These are phyloP conservation scores for Porogramme epimiltina DNA, from an alignment of 1,284 basidiomycete species.

Conservation along the genomic window DNA sequence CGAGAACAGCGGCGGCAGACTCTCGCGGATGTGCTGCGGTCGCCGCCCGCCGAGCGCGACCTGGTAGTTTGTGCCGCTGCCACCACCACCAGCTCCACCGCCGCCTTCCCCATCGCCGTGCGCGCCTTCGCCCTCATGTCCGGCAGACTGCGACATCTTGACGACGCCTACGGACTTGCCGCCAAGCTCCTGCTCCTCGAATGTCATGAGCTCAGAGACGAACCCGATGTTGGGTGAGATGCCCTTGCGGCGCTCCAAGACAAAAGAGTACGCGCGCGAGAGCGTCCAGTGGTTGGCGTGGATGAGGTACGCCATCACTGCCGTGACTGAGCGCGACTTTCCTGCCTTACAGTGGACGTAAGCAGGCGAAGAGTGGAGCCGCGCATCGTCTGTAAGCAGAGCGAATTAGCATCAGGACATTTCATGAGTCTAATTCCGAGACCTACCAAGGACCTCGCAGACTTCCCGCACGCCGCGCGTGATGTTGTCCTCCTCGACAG, in stretches of 20 bases:
- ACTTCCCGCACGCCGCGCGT: slow-evolving; percentile 82
- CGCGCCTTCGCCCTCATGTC: slow-evolving; percentile 2
- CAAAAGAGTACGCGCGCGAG: slow-evolving; percentile 87
- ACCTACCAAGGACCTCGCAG: slow-evolving; percentile 84
- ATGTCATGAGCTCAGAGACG: slow-evolving; percentile 95
- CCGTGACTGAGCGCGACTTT: slow-evolving; percentile 94
- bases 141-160: slow-evolving; percentile 44
- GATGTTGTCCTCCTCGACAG: slow-evolving; percentile 91
- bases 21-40: slow-evolving; percentile 68
- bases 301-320: slow-evolving; percentile 96
- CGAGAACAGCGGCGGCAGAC: slow-evolving; percentile 64
- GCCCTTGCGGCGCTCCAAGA: slow-evolving; percentile 86
- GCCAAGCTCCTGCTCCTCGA: slow-evolving; percentile 88
- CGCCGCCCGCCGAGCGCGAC: slow-evolving; percentile 50
- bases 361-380: slow-evolving; percentile 82
- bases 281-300: slow-evolving; percentile 96
- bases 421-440: not conserved
- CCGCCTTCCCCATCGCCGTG: slow-evolving; percentile 29
- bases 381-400: slow-evolving; percentile 76
- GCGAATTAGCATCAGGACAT: too few species aligned
- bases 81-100: slow-evolving; percentile 23
- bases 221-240: slow-evolving; percentile 99
- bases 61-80: slow-evolving; percentile 36
- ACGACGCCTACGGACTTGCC: slow-evolving; percentile 79
- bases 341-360: slow-evolving; percentile 98